Base-by-base conservation (phyloP, 768 basidiomycete genomes). In the Mrakia blollopis region DNA sequence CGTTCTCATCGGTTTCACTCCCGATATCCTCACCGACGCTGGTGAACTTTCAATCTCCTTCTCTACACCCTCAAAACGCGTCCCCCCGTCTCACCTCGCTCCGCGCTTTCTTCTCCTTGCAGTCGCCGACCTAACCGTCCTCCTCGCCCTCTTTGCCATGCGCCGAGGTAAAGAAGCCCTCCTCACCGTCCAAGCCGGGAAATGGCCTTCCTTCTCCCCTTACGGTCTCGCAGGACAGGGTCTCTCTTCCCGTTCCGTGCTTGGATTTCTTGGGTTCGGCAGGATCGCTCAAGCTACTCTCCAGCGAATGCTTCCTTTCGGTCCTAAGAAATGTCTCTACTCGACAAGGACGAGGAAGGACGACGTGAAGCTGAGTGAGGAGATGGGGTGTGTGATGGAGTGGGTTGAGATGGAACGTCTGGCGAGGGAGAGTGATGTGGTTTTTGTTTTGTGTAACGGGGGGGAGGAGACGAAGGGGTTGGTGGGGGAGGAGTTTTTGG, bases 241-340 rank as follows among this genome's bases (percentile, higher is more conserved):
- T 91, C 83, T 10, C 80, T 82, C 4, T 79, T 85, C 74, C 79
- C 79, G 25, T 79, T 81, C 13, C 83, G 95, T 90, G 0, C 88
- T 90, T 2, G 94, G 93, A 0, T 97, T 98, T 85, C 86, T 98
- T 44, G 97, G 97, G 4, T 98, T 98, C 80, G 96, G 96, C 9
- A 89, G 96, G 35, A 98, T 98, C 80, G 89, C 94, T 0, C 92
- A 94, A 80, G 91, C 91, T 30, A 91, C 91, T 0, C 87, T 96
- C 60, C 83, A 87, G 2, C 89, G 96, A 4, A 87, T 98, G 52
- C 84, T 91, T 14, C 89, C 92, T 0, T 98, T 98, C 82, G 93
- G 91, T 35, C 86, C 93, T 21, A 68, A 39, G n/a, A 68, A 39
- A 39, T 35, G 35, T 7, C 1, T 68, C 21, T 68, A 68, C 25